Evolutionary conservation across 371 early-diverging fungal species (phyloP), one percentile per base, ranked within the genome.

Genomic region (Apophysomyces variabilis): DNA sequence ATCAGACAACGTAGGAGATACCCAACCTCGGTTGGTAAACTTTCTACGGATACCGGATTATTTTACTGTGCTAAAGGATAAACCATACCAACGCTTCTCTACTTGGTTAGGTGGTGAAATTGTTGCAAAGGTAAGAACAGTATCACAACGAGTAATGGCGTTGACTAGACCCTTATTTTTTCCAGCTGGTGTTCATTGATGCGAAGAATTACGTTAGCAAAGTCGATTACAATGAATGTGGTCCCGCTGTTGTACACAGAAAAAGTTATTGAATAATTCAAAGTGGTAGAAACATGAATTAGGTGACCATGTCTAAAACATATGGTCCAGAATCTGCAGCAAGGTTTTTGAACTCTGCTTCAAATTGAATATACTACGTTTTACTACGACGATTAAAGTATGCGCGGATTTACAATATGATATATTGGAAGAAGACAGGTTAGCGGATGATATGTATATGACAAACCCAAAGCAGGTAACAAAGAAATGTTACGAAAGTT

Each of bases 171-270:
- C 21, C 45, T 61, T 8, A 16, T 56, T 58, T 46, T 67, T 58
- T 60, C 7, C 71, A 89, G 87, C 82, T 90, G 61, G 85, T 90
- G 35, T 89, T 90, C 73, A 83, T 85, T 7, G 87, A 87, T 61
- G 85, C 89, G 36, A 88, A 85, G 66, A 87, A 87, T 62, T 89
- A 90, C 69, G 82, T 92, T 60, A 91, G 86, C 60, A 93, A 92
- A 84, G 90, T 89, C 21, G 94, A 93, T 67, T 93, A 93, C 73
- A 92, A 92, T 68, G 91, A 92, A 67, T 70, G 77, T 61, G 94
- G 94, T 14, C 94, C 94, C 8, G 80, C 87, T 26, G 87, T 88
- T 7, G 79, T 88, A 18, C 88, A 88, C 64, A 82, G 85, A 32
- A 90, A 90, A 70, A 80, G 81, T 45, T 84, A 82, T 62, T 77